Evolutionary conservation across 1,284 basidiomycete genomes (phyloP), one percentile per base, ranked within the genome.

Genomic region (Coriolopsis trogii): DNA sequence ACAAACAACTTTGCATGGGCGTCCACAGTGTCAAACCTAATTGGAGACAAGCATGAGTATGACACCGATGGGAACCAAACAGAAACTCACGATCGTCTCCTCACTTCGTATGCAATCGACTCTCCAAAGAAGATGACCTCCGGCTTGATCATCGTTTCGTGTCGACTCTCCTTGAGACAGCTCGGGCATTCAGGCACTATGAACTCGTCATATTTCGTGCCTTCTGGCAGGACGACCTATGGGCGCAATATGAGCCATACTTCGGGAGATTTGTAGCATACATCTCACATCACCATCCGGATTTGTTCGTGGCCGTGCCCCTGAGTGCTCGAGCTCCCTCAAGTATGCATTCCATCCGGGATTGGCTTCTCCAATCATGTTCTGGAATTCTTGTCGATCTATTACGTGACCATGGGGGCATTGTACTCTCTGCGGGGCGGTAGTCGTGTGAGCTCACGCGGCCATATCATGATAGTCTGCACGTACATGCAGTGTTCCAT

Each of bases 71-170:
- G 1, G 16, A 24, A 10, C 18, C 21, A 40, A 33, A 20, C 15
- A 23, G 30, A 21, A 28, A 70, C 89, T 64, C 65, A 93, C 88
- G 93, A 93, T 62, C 79, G 75, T 33, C 87, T 80, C 65, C 81
- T 87, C 30, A 89, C 76, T 36, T 70, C 55, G 18, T 75, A 66
- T 4, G 83, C 74, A 55, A 95, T 88, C 1, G 90, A 89, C 72
- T 95, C 93, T 26, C 93, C 92, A 61, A 96, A 96, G 69, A 95
- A 95, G 16, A 93, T 82, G 16, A 95, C 81, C 46, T 89, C 85
- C 0, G 92, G 90, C 72, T 95, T 95, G 56, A 88, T 80, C 48
- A 82, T 77, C 42, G 74, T 73, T 47, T 85, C 84, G 21, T 58
- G 69, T 41, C 76, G 77, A 29, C 79, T 77, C 53, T 87, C 81